Base-by-base conservation (phyloP, 768 basidiomycete species). In the Tulasnella sp. region DNA sequence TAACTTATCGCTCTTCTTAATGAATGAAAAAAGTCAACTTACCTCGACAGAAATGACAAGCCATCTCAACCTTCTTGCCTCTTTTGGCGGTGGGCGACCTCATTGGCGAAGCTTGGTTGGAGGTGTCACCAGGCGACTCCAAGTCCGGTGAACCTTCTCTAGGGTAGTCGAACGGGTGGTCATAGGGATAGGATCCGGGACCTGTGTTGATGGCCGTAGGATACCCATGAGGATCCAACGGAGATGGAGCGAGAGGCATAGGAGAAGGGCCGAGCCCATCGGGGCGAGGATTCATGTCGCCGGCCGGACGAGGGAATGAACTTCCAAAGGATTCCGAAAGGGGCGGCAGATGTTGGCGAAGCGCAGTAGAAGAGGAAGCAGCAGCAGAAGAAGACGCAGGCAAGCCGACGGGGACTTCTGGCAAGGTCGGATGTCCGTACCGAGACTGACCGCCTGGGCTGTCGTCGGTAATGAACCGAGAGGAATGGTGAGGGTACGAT, bases 31-130 rank as follows among this genome's bases (percentile, higher is more conserved):
- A 71, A 31, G 72, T 11, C 40, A 40, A 85, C 89, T 75, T 80
- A 93, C 93, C 92, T 85, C 93, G 88, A 83, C 93, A 94, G 81
- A 93, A 93, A 83, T 94, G 93, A 83, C 93, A 94, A 19, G 93
- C 93, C 31, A 94, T 73, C 34, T 73, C 72, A 49, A 73, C 72
- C 71, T 73, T 73, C 72, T 73, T 73, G 19, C 42, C 34, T 49
- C 49, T 73, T 29, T 68, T 68, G 19, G 67, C 34, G 6, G 49
- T n/a, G n/a, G 49, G 49, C 49, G 49, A 49, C 49, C 49, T 49
- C 49, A 49, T 22, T n/a, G 49, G 49, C 49, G 49, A 49, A 22
- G 49, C 22, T 49, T 49, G 49, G n/a, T 49, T n/a, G 49, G 22
- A 49, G 22, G 22, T 7, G 49, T 12, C 49, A n/a, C 49, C 49